Base-by-base conservation (phyloP, 306 rosid genomes). In the Fagus crenata region DNA sequence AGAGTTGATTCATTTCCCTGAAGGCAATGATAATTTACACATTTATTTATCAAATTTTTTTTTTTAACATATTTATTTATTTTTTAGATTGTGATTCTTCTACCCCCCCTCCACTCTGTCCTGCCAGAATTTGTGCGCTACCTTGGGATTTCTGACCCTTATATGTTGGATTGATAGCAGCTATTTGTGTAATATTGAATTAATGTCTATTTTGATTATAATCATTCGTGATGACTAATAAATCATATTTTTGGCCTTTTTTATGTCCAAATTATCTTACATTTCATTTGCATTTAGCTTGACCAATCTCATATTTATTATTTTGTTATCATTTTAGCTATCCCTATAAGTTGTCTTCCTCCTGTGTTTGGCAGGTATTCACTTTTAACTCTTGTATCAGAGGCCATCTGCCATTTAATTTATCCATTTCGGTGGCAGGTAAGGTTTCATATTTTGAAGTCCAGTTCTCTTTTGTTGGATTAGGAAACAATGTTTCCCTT, bases 381-480 rank as follows among this genome's bases (percentile, higher is more conserved):
- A 2, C 90, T 95, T 78, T 81, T 95, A 80, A 92, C 99, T 78
- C 96, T 92, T 73, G 98, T 49, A 79, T 95, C 97, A 33, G 99
- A 95, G 89, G 99, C 98, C 84, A 91, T 95, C 60, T 95, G 99
- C 76, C 92, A 95, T 87, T 85, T 95, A 80, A 89, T 95, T 78
- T 95, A 85, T 84, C 99, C 99, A 63, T 91, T 95, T 80, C 89
- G 99, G 51, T 95, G 99, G 99, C 99, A 95, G 97, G 99, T 95
- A 74, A 78, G 85, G 61, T 46, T 80, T 81, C 51, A 60, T 77
- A 35, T 74, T 60, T 82, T 41, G 39, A 69, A n/a, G 61, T 69
- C 35, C 36, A 17, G 51, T 40, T 9, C n/a, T 70, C 32, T 58
- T 68, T 77, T 39, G 13, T 63, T 76, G 36, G 74, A 37, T 18